Base-by-base conservation (phyloP, 345 rosid species). In the Alliaria petiolata region DNA sequence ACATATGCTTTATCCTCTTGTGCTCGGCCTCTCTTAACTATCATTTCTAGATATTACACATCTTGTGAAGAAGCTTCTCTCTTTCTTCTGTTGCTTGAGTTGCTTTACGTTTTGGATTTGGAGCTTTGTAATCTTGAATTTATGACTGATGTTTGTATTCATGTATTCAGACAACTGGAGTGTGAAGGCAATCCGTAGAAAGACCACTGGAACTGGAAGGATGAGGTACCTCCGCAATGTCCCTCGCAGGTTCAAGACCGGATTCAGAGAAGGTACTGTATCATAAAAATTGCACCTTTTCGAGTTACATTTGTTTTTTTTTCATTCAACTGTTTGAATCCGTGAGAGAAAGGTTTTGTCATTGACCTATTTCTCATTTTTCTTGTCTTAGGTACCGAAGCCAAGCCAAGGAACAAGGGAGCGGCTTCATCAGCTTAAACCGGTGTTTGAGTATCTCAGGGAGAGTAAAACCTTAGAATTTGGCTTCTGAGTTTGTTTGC, bases 131-230 rank as follows among this genome's bases (percentile, higher is more conserved):
- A n/a, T 25, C 0, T 46, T 9, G 13, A 25, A n/a, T 25, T 5
- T 11, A 13, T 30, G 33, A 4, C 14, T 53, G 46, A 60, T 60
- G 28, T 2, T 3, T 67, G 40, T 16, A 11, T 7, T 22, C 3
- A 35, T 43, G 31, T 8, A n/a, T 42, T 35, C 5, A 89, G 95
- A 89, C 67, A 89, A 89, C 82, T 89, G 91, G 95, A 89, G 91
- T 69, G 86, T 74, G 77, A 89, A 89, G 86, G 91, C 95, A 2
- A 81, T 89, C 65, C 77, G 95, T 17, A 75, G 95, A 63, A 89
- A 89, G 88, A 89, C 95, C 0, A 89, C 95, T 0, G 95, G 91
- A 57, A 86, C 89, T 0, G 95, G 95, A 22, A 82, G 91, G 56
- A 89, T 86, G 95, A 86, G 88, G 81, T 85, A 86, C 55, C 86